Conservation (phyloP, 129 eudicot genomes). For the Tagetes erecta region DNA sequence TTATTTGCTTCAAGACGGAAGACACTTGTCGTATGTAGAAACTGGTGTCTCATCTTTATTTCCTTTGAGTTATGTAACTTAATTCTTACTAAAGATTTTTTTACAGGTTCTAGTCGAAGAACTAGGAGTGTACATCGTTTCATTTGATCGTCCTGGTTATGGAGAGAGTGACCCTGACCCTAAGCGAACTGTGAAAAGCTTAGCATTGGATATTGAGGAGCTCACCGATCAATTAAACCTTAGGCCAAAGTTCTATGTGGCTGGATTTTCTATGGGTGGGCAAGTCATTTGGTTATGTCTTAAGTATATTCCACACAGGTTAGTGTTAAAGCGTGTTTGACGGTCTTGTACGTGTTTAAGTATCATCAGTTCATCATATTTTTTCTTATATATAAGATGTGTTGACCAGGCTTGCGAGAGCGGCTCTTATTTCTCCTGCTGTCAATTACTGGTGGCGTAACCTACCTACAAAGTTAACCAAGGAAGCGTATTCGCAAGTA, state of each 20-base stretch:
- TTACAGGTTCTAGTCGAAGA: too few species aligned
- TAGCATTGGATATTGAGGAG: constrained; percentile 64
- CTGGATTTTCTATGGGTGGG: constrained; percentile 74
- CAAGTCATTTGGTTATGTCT: constrained; percentile 60
- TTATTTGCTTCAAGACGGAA: too few species aligned
- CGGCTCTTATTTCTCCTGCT: constrained; percentile 60
- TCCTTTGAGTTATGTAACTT: too few species aligned
- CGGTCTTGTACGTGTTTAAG: background rate
- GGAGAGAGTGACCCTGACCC: constrained; percentile 86
- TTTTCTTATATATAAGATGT: background rate
- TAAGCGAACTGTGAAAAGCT: constrained; percentile 46
- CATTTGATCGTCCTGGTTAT: too few species aligned
- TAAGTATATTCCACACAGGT: constrained; percentile 81
- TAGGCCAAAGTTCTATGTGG: constrained; percentile 59
- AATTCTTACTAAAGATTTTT: too few species aligned
- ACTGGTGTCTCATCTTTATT: too few species aligned
- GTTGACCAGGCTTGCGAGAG: constrained; percentile 62
- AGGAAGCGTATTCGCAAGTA: constrained; percentile 44
- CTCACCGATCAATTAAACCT: constrained; percentile 66
- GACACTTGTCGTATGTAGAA: too few species aligned
- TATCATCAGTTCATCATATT: background rate
- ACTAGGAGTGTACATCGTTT: too few species aligned
- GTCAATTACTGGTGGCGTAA: constrained; percentile 76
- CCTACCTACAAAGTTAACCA: constrained; percentile 51
- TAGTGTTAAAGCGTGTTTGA: background rate